Conservation (phyloP, 495 filamentous ascomycete species). For the Hyaloscypha hepaticicola region DNA sequence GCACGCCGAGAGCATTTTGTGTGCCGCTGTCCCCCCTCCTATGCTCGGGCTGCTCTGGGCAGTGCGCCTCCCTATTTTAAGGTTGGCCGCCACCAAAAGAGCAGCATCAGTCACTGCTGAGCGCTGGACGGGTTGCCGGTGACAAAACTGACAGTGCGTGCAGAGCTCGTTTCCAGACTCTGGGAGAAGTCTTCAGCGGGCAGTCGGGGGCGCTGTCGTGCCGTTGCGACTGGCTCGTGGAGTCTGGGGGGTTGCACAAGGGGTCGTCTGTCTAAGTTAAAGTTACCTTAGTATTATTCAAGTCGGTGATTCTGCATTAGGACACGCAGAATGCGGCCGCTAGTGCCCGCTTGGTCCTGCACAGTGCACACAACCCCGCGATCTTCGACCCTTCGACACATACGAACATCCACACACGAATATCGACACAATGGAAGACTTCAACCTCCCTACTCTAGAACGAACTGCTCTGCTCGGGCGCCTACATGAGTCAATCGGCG, state of each 20-base stretch:
- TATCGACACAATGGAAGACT: constrained; percentile 21
- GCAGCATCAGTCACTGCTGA: not conserved
- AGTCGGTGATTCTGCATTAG: constrained; percentile 11
- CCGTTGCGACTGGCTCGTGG: no score
- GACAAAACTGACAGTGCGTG: no score
- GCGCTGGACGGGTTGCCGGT: no score
- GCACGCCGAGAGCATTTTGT: not conserved
- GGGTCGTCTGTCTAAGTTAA: not conserved
- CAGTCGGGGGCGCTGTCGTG: no score
- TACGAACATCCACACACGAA: not conserved
- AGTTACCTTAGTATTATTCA: no score
- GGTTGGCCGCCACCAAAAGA: not conserved
- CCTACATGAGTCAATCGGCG: constrained; percentile 18
- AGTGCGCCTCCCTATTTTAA: not conserved
- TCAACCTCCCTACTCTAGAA: constrained; percentile 19
- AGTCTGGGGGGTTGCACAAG: not conserved
- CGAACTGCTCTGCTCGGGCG: constrained; percentile 18
- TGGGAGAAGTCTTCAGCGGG: not conserved
- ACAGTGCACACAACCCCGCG: not conserved
- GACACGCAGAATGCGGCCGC: constrained; percentile 11
- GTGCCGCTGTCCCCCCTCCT: constrained; percentile 11
- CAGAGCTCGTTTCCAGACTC: not conserved
- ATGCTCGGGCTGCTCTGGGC: not conserved
- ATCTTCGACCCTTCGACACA: not conserved
- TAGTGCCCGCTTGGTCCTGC: not conserved